Base-by-base conservation (phyloP, 163 green algal species). In the Chloromonas sp. region DNA sequence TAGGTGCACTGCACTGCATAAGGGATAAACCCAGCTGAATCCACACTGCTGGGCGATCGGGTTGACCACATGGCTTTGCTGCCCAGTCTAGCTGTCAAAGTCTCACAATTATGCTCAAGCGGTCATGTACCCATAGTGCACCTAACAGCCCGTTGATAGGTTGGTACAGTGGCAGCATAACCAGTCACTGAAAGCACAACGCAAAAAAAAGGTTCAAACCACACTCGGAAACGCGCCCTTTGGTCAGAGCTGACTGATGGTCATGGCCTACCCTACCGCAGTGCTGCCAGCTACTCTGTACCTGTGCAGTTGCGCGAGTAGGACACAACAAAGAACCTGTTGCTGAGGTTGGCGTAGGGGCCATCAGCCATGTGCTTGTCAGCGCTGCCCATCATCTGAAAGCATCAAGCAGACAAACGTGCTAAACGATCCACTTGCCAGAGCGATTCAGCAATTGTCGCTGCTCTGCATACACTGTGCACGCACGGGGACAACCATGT, bases 361-460 rank as follows among this genome's bases (percentile, higher is more conserved):
- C 81, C 85, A 14, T 71, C 70, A 1, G n/a, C n/a, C n/a, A 88
- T 82, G 82, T 83, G 84, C 58, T 57, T 61, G 58, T 60, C 71
- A 0, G 85, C 85, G 70, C 82, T 88, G 85, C 85, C 85, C 2
- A 76, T 15, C 70, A 88, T 11, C 82, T 88, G 36, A 36, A 58
- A n/a, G 70, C 70, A 14, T 60, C 14, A 66, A 1, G 60, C 5
- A 57, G 79, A 66, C 36, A 36, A 36, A 36, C 36, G 36, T 36
- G 36, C 36, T 36, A 36, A 36, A 36, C 36, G 36, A 36, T 36
- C 36, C 36, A 36, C 36, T 36, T 36, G 36, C 36, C 36, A 36
- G 36, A 36, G 36, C 36, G 36, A 36, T 11, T 14, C 78, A 62
- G 78, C 78, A 11, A 61, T 66, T 2, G 8, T 3, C 14, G 76